Percentiles rank a stretch among this genome's conserved stretches.
Conservation (phyloP, 2,329 filamentous ascomycete species). For the Alternaria tenuissima region DNA sequence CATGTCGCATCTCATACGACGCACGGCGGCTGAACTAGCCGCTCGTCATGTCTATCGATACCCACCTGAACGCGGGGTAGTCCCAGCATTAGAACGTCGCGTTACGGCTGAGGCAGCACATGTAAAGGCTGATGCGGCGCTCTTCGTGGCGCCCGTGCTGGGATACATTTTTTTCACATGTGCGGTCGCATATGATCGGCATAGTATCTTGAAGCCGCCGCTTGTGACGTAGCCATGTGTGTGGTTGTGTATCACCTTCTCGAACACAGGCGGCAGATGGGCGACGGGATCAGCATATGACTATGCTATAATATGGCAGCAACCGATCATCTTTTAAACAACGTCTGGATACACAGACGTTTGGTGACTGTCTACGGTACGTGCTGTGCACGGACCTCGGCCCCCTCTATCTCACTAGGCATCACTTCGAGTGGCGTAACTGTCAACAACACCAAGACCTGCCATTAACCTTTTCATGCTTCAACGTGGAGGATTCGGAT, state of each 20-base stretch:
- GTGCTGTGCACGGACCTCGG: constrained; percentile 5
- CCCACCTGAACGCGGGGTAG: constrained; percentile 15
- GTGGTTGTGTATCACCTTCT: neutral
- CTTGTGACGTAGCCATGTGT: constrained; percentile 1
- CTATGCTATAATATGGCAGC: no score
- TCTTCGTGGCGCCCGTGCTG: neutral
- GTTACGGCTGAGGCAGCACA: neutral
- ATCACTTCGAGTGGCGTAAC: neutral
- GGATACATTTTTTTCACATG: neutral
- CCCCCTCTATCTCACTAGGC: constrained; percentile 4
- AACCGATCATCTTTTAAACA: neutral
- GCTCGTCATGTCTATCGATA: constrained; percentile 8
- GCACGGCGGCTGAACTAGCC: neutral
- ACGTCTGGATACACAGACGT: neutral
- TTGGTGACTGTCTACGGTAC: neutral
- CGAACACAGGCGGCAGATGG: no score
- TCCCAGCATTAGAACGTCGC: constrained; percentile 1
- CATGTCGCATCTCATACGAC: neutral
- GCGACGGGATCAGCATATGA: neutral
- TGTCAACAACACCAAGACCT: neutral
- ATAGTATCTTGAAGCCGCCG: neutral
- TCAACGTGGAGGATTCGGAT: no score
- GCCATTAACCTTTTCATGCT: no score
- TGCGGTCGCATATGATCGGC: constrained; percentile 8
- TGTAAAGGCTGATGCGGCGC: neutral